Evolutionary conservation across 768 basidiomycete species (phyloP), one percentile per base, ranked within the genome.

Genomic region (Kwoniella pini): DNA sequence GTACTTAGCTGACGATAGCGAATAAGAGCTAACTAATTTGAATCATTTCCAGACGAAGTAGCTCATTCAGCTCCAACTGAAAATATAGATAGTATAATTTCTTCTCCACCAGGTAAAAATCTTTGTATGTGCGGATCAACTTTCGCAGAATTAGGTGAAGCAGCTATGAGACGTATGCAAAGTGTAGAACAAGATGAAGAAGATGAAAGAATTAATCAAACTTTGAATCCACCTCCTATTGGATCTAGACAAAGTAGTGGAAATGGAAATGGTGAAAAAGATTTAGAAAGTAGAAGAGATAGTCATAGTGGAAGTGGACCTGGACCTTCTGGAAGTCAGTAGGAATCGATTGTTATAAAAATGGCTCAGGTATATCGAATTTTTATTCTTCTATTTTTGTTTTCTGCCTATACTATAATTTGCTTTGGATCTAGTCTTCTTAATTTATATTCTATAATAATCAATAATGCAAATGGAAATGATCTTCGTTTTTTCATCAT

Each of bases 111-210:
- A 2, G 46, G 36, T 1, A 59, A 60, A 31, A 40, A 63, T n/a
- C 43, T 31, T 7, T 73, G 71, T 33, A 68, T 70, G 63, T 73
- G 71, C 46, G 71, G 71, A 12, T 42, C 24, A 1, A 64, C 69
- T 11, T 68, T 73, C 33, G 71, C 63, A 15, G 71, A 70, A 28
- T 49, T 73, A 7, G 64, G 71, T 2, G 67, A 72, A 58, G 70
- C 65, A 13, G 68, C 68, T 30, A 72, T 72, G 70, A 33, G 53
- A 39, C 10, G 65, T 24, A 44, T 67, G 52, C 64, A 69, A 36
- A 26, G 19, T 10, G 67, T 55, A 24, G 60, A 65, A 10, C 38
- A 48, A 21, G 27, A 17, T 15, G 27, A n/a, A 21, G 9, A 52
- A n/a, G 10, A 27, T 3, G 31, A 38, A n/a, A 2, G 19, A 19